Percentiles rank a stretch among this genome's conserved stretches.
phyloP scores from a whole-genome alignment of 495 filamentous ascomycete species.

The Aspergillus incahuasiensis region DNA sequence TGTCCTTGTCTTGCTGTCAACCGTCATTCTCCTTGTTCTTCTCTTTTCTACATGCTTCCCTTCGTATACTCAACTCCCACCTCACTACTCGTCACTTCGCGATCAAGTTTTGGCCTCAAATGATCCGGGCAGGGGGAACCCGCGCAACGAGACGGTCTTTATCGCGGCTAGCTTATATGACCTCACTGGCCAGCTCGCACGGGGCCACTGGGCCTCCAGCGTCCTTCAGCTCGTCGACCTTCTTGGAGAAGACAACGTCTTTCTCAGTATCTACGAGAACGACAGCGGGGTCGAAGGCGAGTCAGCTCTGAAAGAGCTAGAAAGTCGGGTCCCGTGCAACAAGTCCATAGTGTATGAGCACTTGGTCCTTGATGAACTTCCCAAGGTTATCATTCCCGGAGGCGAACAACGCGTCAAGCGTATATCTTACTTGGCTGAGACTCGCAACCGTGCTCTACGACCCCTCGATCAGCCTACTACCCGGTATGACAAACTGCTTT shows the following conservation, averaged over 20 bases:
- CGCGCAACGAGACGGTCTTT: constrained; percentile 8
- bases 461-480: constrained; percentile 46
- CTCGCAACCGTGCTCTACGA: constrained; percentile 66
- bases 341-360: constrained; percentile 52
- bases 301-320: constrained; percentile 37
- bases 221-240: constrained; percentile 58
- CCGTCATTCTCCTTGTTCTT: background rate
- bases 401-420: constrained; percentile 61
- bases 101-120: background rate
- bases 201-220: constrained; percentile 1
- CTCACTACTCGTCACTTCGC: background rate
- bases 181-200: background rate
- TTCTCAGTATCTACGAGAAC: constrained; percentile 62
- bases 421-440: constrained; percentile 68
- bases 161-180: constrained; percentile 8
- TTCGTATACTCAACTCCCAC: constrained; percentile 3
- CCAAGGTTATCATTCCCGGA: constrained; percentile 54
- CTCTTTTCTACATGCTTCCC: background rate
- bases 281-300: constrained; percentile 43
- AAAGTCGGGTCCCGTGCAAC: constrained; percentile 40
- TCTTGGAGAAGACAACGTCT: constrained; percentile 48
- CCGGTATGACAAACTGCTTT: constrained; percentile 63
- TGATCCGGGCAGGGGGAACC: constrained; percentile 1
- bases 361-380: constrained; percentile 47
- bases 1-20: background rate